These are phyloP conservation scores for Trichosporon sp. DNA, from an alignment of 1,284 basidiomycete genomes.

Conservation along the genomic window DNA sequence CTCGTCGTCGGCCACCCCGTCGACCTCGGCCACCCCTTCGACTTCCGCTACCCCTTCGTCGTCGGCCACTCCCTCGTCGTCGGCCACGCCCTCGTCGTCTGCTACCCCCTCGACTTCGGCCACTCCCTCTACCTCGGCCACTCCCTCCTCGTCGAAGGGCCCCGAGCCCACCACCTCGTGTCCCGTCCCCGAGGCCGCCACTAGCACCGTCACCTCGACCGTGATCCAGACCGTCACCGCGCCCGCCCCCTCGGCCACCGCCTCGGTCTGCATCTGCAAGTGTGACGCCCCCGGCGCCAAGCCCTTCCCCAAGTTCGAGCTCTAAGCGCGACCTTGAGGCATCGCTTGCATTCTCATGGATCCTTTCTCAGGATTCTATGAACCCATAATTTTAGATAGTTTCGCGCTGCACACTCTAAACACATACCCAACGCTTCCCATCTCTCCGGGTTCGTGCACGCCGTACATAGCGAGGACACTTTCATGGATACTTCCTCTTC, in stretches of 20 bases:
- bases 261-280: conserved; percentile 23
- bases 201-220: neutral
- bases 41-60: too few species aligned
- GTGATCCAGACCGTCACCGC: conserved; percentile 33
- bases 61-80: too few species aligned
- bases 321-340: conserved; percentile 12
- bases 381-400: neutral
- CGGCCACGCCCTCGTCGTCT: too few species aligned
- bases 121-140: too few species aligned
- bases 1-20: neutral
- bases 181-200: too few species aligned
- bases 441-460: neutral
- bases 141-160: too few species aligned
- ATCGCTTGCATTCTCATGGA: too few species aligned
- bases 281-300: conserved; percentile 23
- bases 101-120: too few species aligned
- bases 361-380: neutral
- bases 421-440: neutral
- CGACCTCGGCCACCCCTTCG: too few species aligned
- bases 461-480: conserved; percentile 9
- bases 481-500: neutral
- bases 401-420: neutral
- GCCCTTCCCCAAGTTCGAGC: conserved; percentile 27
- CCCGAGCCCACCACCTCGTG: too few species aligned
- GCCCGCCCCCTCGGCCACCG: conserved; percentile 10